Percentiles rank a stretch among this genome's conserved stretches.
Conservation (phyloP, 352 stramenopile genomes). For the Phytophthora niederhauseri region DNA sequence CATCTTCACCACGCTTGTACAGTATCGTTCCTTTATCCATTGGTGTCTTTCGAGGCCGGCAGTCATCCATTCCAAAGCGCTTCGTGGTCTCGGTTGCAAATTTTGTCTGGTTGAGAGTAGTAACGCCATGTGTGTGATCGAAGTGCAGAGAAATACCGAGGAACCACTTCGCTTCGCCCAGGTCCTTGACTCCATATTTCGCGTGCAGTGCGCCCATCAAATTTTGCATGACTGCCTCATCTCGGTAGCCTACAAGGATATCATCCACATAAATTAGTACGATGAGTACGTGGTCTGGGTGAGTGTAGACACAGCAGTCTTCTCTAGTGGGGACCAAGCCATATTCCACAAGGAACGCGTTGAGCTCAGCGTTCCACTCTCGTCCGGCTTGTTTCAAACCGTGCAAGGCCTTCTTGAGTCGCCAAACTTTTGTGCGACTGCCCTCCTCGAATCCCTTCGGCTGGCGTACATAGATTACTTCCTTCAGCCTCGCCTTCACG, state of each 20-base stretch:
- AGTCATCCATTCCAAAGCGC: conserved; percentile 9
- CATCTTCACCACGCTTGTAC: background rate
- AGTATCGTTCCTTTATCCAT: conserved; percentile 1
- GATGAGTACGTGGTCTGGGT: conserved; percentile 3
- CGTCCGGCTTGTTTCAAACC: conserved; percentile 20
- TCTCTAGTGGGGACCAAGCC: conserved; percentile 2
- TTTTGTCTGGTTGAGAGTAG: background rate
- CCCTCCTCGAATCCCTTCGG: conserved; percentile 16
- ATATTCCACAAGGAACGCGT: background rate
- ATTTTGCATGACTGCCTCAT: background rate
- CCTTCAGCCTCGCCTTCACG: conserved; percentile 12
- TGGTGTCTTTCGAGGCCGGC: conserved; percentile 3
- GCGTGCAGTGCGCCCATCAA: background rate
- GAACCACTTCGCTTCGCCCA: background rate
- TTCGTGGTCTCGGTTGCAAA: conserved; percentile 2
- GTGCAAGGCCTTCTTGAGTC: conserved; percentile 21
- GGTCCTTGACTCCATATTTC: conserved; percentile 11
- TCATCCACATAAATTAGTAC: conserved; percentile 19
- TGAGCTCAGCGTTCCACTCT: conserved; percentile 7
- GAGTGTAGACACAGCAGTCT: conserved; percentile 12
- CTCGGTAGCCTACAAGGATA: conserved; percentile 14
- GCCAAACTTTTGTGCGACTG: conserved; percentile 10
- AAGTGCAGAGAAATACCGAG: conserved; percentile 6
- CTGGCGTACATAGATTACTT: conserved; percentile 9
- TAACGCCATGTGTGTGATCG: background rate